Base-by-base conservation (phyloP, 768 basidiomycete species). In the Hortiboletus flavorubellus region DNA sequence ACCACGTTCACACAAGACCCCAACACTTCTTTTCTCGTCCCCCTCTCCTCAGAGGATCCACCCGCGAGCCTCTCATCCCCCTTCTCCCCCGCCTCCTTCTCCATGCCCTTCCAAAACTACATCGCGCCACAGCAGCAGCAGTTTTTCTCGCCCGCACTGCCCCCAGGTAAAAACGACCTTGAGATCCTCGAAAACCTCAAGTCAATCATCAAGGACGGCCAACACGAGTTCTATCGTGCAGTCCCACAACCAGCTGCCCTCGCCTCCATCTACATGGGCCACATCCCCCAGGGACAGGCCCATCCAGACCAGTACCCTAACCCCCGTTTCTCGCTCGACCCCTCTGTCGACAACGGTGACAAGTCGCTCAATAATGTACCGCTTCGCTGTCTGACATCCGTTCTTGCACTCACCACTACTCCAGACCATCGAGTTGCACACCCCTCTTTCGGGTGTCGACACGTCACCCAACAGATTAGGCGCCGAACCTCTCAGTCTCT, bases 141-240 rank as follows among this genome's bases (percentile, higher is more conserved):
- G 55, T 67, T 68, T 51, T 72, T 54, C 59, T 63, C 57, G 52
- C 63, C 59, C 56, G 61, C 63, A n/a, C 64, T 79, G 0, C 79
- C 81, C 3, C 76, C 80, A 21, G 86, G 84, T 8, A 76, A 81
- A 62, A 78, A 75, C 65, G 89, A 90, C 72, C 79, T 91, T 58
- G 86, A 89, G 67, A 78, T 85, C 33, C 78, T 91, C 55, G 83
- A 90, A 71, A 83, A 83, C 53, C 82, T 91, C 68, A 91, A 91
- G 69, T 74, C 81, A 23, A 73, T 80, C 52, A 91, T 91, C 70
- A 86, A 84, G 64, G 78, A 75, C 33, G 82, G 81, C 47, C 88
- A 91, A 64, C 89, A 91, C 69, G 82, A 87, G 52, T 75, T 83
- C 61, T 91, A 82, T 68, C 80, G 81, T 23, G 80, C 88, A 30